phyloP scores from a whole-genome alignment of 257 asterid species.

The Solanum medicagineum region DNA sequence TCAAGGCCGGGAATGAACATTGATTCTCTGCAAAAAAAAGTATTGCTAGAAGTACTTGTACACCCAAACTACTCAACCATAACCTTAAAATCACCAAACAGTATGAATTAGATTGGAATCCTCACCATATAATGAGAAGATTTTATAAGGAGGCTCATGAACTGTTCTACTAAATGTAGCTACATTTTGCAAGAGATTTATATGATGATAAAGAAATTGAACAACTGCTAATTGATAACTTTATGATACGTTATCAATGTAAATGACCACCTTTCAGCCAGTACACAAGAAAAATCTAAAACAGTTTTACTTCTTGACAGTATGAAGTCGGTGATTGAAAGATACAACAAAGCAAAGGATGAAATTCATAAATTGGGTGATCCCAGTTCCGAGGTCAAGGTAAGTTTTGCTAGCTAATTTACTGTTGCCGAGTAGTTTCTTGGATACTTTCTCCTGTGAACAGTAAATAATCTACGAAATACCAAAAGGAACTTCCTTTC shows the following conservation, averaged over 20 bases:
- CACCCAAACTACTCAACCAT: not conserved
- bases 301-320: conserved; percentile 16
- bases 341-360: conserved; percentile 47
- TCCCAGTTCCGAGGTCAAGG: conserved; percentile 60
- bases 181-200: not conserved
- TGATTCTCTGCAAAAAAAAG: not conserved
- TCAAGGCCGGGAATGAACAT: not conserved
- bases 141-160: not conserved
- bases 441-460: not conserved
- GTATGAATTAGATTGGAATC: not conserved
- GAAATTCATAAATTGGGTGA: conserved; percentile 39
- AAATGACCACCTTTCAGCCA: not conserved
- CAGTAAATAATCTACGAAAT: not conserved
- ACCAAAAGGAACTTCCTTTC: not conserved
- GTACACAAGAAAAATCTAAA: not conserved
- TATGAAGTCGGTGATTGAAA: conserved; percentile 52
- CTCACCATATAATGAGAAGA: not conserved
- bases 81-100: not conserved
- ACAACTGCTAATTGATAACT: not conserved
- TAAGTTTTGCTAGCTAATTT: conserved; percentile 7
- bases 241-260: not conserved
- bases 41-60: not conserved
- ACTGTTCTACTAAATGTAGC: not conserved
- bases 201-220: not conserved
- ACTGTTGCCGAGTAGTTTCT: not conserved